phyloP scores from a whole-genome alignment of 768 basidiomycete genomes.

The Mycena galericulata region DNA sequence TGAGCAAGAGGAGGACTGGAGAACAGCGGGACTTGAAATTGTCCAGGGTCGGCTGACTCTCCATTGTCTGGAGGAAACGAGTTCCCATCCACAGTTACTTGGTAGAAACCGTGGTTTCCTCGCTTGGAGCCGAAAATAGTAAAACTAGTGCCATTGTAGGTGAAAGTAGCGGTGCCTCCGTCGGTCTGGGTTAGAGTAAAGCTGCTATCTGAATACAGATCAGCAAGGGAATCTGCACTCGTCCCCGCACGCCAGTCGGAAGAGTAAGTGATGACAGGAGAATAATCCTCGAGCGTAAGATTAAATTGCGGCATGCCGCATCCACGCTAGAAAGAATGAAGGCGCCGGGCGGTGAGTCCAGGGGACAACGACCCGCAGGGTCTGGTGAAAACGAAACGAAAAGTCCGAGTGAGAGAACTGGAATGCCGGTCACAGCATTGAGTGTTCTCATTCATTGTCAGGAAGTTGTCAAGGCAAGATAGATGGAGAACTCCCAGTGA shows the following conservation, averaged over 20 bases:
- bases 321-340: constrained; percentile 11
- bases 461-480: background rate
- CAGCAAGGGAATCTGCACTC: constrained; percentile 25
- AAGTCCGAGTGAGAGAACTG: background rate
- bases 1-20: constrained; percentile 9
- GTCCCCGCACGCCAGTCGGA: constrained; percentile 39
- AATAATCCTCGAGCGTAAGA: constrained; percentile 50
- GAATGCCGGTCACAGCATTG: too few relatives aligned
- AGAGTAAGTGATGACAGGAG: constrained; percentile 44
- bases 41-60: constrained; percentile 17
- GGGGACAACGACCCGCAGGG: constrained; percentile 34
- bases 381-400: constrained; percentile 27
- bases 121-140: constrained; percentile 56
- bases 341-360: constrained; percentile 1
- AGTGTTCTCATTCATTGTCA: background rate
- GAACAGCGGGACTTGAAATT: constrained; percentile 28
- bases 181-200: constrained; percentile 44
- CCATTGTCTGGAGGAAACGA: constrained; percentile 29
- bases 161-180: constrained; percentile 43
- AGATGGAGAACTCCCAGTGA: background rate
- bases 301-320: constrained; percentile 46
- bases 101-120: constrained; percentile 50
- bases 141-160: constrained; percentile 54
- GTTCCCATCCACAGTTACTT: constrained; percentile 39
- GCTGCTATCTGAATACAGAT: constrained; percentile 25